Conservation (phyloP, 352 stramenopile species). For the Globisporangium alternatum region DNA sequence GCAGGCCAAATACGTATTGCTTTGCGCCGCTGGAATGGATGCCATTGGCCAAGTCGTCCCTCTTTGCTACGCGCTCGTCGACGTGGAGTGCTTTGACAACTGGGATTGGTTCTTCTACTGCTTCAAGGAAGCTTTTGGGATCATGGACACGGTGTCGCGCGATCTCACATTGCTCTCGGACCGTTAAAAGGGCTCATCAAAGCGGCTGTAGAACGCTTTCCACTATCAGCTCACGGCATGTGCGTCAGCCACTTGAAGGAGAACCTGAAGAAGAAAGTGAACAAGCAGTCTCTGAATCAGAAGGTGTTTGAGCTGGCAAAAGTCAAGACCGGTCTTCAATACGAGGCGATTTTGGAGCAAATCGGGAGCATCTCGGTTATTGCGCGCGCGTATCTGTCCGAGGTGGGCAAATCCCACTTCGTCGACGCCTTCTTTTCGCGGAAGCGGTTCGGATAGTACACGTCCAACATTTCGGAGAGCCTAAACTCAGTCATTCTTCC, state of each 20-base stretch:
- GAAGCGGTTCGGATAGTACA: background rate
- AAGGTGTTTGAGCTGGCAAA: background rate
- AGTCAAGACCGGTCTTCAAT: background rate
- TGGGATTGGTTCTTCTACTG: background rate
- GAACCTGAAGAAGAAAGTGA: slow-evolving; percentile 2
- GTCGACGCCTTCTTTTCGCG: background rate
- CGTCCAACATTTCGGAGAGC: background rate
- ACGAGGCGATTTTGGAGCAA: background rate
- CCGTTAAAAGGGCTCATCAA: background rate
- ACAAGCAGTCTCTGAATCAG: background rate
- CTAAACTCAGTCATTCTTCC: background rate
- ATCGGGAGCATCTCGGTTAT: background rate
- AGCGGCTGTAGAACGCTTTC: background rate
- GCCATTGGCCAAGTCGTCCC: too few species aligned
- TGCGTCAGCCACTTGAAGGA: background rate
- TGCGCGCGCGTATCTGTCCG: background rate
- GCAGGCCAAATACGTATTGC: too few species aligned
- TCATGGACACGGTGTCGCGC: background rate
- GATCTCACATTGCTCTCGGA: background rate
- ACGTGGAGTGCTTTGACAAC: too few species aligned
- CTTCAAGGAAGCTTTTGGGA: background rate
- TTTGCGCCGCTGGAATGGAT: too few species aligned
- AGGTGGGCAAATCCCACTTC: slow-evolving; percentile 1
- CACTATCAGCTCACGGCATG: slow-evolving; percentile 2
- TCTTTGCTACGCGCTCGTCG: too few species aligned